Evolutionary conservation across 2,329 filamentous ascomycete genomes (phyloP), one percentile per base, ranked within the genome.

Genomic region (Escovopsis weberi): DNA sequence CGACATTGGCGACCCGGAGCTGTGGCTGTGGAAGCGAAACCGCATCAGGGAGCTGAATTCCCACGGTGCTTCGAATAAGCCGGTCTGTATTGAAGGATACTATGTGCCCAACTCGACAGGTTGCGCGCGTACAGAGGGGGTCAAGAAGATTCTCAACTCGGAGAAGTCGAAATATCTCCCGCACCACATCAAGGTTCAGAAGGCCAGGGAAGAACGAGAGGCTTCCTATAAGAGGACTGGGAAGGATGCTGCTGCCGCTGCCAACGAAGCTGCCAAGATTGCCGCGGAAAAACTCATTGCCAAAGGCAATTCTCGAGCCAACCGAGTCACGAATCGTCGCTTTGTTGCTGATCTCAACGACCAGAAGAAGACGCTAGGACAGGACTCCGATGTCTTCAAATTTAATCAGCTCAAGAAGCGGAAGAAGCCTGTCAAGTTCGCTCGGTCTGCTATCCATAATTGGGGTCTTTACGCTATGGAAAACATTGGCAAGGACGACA

Each of bases 351-450:
- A 96, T 55, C 81, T 98, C 52, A 94, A 94, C 58, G 85, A 91
- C 38, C 88, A 95, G 60, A 94, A 94, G 68, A 86, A 86, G 64
- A 82, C 80, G 11, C 72, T 86, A 18, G 82, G 82, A 42, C 76
- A 78, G 48, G 88, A 94, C 51, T 85, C 87, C 43, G 89, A 95
- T 54, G 86, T 91, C 28, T 77, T 98, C 55, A 84, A 89, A 45
- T 98, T 98, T 74, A 98, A 98, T 63, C 91, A 96, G 67, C 79
- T 98, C 45, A 95, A 96, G 74, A 98, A 96, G 67, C 84, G 91
- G 47, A 98, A 96, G 78, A 98, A 98, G 70, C 88, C 89, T 2
- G 91, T 98, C 60, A 91, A 93, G 59, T 98, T 98, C 63, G 91
- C 89, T 44, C 78, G 91, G 37, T 98, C 91, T 41, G 91, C 91